Conservation (phyloP, 1,284 basidiomycete species). For the Heliocybe sulcata region DNA sequence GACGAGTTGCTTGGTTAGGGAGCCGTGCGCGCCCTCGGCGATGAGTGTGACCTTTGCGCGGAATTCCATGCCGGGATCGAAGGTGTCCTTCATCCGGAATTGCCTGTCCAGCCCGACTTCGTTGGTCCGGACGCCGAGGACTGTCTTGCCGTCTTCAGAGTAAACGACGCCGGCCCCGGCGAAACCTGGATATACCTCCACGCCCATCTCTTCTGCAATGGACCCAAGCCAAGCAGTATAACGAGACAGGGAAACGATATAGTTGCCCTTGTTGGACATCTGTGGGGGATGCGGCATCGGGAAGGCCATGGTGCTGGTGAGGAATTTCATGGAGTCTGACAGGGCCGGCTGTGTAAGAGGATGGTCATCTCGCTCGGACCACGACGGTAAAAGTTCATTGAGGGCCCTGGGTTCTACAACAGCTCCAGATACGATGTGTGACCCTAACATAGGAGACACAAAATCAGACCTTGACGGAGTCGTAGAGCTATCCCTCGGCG, state of each 20-base stretch:
- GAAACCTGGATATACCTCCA: slow-evolving; percentile 97
- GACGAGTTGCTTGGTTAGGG: slow-evolving; percentile 80
- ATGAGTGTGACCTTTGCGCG: slow-evolving; percentile 91
- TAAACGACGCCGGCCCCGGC: slow-evolving; percentile 84
- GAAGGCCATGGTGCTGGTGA: slow-evolving; percentile 68
- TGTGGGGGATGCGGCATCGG: slow-evolving; percentile 96
- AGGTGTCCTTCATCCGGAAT: slow-evolving; percentile 78
- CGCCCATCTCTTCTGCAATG: slow-evolving; percentile 87
- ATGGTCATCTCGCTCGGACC: slow-evolving; percentile 54
- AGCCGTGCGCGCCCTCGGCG: slow-evolving; percentile 95
- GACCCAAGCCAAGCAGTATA: slow-evolving; percentile 88
- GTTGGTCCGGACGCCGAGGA: slow-evolving; percentile 88
- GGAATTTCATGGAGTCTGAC: slow-evolving; percentile 82
- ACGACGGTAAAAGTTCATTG: slow-evolving; percentile 88
- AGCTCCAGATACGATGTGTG: slow-evolving; percentile 94
- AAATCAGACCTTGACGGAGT: not conserved
- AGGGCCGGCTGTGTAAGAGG: slow-evolving; percentile 77
- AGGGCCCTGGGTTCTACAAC: slow-evolving; percentile 92
- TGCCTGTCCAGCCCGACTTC: slow-evolving; percentile 89
- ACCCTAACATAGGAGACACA: slow-evolving; percentile 42
- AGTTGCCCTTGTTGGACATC: slow-evolving; percentile 95
- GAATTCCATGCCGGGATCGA: slow-evolving; percentile 98
- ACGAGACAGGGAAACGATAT: slow-evolving; percentile 86
- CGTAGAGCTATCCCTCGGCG: slow-evolving; percentile 22
- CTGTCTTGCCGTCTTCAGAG: slow-evolving; percentile 56